Evolutionary conservation across 2,329 filamentous ascomycete species (phyloP).

Genomic region (Aquanectria penicillioides): DNA sequence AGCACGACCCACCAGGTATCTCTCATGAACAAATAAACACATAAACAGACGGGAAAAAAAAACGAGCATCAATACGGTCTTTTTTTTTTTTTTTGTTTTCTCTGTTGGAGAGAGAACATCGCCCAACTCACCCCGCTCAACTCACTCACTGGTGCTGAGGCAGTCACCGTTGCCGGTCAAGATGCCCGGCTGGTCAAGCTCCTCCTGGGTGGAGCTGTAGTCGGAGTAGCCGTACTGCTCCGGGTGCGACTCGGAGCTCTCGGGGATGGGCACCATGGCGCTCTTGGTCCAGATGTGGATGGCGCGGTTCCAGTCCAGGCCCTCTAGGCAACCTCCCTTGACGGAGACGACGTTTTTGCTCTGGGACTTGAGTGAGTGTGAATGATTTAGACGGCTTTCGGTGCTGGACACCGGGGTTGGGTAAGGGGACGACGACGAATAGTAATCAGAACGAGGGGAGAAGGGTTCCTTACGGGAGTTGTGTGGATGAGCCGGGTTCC

Average conservation of each 20-base stretch:
- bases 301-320: conserved; percentile 67
- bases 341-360: conserved; percentile 70
- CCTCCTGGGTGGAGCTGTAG: conserved; percentile 56
- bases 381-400: conserved; percentile 1
- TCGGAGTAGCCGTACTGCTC: conserved; percentile 60
- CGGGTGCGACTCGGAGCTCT: conserved; percentile 66
- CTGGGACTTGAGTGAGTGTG: conserved; percentile 44
- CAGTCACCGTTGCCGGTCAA: conserved; percentile 49
- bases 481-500: conserved; percentile 73
- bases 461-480: conserved; percentile 57
- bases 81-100: conserved; percentile 9
- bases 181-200: conserved; percentile 58
- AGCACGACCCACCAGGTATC: conserved; percentile 20
- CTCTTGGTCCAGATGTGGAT: conserved; percentile 76
- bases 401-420: too few relatives aligned
- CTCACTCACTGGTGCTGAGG: too few relatives aligned
- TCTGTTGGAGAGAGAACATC: neutral
- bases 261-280: conserved; percentile 75
- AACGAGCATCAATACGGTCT: neutral
- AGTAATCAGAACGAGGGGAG: neutral
- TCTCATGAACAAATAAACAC: conserved; percentile 6
- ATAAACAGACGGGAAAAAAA: neutral
- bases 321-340: conserved; percentile 74
- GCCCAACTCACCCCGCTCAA: too few relatives aligned
- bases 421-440: too few relatives aligned